Base-by-base conservation (phyloP, 306 rosid species). In the Lathyrus oleraceus region DNA sequence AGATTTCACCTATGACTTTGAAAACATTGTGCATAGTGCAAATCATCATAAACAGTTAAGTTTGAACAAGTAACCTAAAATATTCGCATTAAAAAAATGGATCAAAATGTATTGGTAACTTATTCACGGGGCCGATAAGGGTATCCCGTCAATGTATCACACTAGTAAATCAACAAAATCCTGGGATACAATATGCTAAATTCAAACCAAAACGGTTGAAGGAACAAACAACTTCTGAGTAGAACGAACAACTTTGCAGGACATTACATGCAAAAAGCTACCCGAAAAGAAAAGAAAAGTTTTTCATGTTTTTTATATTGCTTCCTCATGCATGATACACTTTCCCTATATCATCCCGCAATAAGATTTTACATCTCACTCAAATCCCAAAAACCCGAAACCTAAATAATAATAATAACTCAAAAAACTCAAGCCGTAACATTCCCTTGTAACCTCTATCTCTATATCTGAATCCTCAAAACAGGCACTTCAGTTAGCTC, bases 281-380 rank as follows among this genome's bases (percentile, higher is more conserved):
- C 62, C 80, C 70, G 57, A 67, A 48, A 42, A 73, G 64, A 54
- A 75, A 57, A 47, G 38, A 82, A 75, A 78, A 68, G 73, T 21
- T 78, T 72, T 79, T 81, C 64, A 79, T 53, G 67, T 72, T 77
- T 80, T 80, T 74, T 82, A 88, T 85, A 81, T 78, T 80, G 86
- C 73, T 71, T 87, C 86, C 91, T 86, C 95, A 78, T 81, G 96
- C 92, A 87, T 85, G 92, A 85, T 87, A 94, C 95, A 87, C 88
- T 81, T 86, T 87, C 79, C 78, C 90, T 94, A 91, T 84, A 91
- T 88, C 92, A 91, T 88, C 92, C 97, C 95, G 97, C 96, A 87
- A 90, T 85, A 90, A 85, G 97, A 88, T 94, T 94, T 87, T 90
- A 94, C 97, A 93, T 88, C 96, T 90, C 97, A 93, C 96, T 94